Percentiles rank a stretch among this genome's conserved stretches.
Conservation (phyloP, 495 filamentous ascomycete species). For the Penicillium fimorum region DNA sequence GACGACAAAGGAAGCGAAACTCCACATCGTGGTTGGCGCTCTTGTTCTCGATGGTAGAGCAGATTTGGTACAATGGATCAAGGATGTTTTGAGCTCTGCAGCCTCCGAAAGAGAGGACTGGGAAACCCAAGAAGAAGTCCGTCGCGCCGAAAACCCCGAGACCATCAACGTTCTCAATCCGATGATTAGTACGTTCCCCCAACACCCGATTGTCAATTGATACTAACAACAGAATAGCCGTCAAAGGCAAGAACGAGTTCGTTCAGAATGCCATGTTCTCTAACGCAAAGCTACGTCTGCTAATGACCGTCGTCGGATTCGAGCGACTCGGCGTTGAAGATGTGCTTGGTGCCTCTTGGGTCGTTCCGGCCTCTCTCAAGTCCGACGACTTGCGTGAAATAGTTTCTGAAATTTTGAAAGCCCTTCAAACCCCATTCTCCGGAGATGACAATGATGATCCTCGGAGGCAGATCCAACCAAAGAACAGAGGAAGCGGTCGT, state of each 20-base stretch:
- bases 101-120: slow-evolving; percentile 73
- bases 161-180: slow-evolving; percentile 36
- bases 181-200: slow-evolving; percentile 40
- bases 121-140: slow-evolving; percentile 68
- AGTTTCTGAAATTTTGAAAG: slow-evolving; percentile 62
- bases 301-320: slow-evolving; percentile 75
- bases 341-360: slow-evolving; percentile 74
- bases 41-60: slow-evolving; percentile 73
- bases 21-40: slow-evolving; percentile 74
- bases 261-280: slow-evolving; percentile 76
- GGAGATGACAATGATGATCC: slow-evolving; percentile 67
- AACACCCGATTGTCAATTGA: not conserved
- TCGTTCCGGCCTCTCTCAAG: slow-evolving; percentile 65
- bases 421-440: slow-evolving; percentile 68
- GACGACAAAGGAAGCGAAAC: slow-evolving; percentile 62
- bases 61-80: slow-evolving; percentile 79
- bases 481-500: slow-evolving; percentile 48
- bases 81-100: slow-evolving; percentile 63
- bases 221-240: slow-evolving; percentile 41
- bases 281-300: slow-evolving; percentile 83
- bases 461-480: slow-evolving; percentile 72
- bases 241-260: slow-evolving; percentile 67
- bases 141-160: slow-evolving; percentile 43
- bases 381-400: slow-evolving; percentile 61
- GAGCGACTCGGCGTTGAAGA: slow-evolving; percentile 65